Evolutionary conservation across 208 protist genomes (phyloP), one percentile per base, ranked within the genome.

Genomic region (Leishmania guyanensis): DNA sequence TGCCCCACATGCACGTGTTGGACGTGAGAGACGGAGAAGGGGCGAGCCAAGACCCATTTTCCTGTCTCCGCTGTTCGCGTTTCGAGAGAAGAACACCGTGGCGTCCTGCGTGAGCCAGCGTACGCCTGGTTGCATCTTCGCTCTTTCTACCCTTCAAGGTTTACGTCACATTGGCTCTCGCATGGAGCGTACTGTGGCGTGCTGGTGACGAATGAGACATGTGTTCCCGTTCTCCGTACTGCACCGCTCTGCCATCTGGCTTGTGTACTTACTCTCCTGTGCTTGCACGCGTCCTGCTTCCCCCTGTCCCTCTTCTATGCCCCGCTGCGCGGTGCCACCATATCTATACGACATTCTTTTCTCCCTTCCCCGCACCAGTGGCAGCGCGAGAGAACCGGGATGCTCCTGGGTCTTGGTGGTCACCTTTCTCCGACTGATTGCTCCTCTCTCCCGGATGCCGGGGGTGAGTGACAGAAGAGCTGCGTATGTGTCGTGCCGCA

Each of bases 401-500:
- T 10, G 69, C 48, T 12, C 43, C 22, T 46, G 22, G 43, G 68
- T n/a, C 68, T 75, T 75, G 3, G 22, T 56, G 50, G 14, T 26
- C n/a, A 8, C 16, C 29, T 4, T 60, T n/a, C 29, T 4, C 12
- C 12, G 3, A 5, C 39, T 46, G n/a, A 14, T 72, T 17, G 17
- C 29, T 51, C 26, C 39, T 60, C 29, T 14, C 51, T 62, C 51
- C 48, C 72, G 17, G 53, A 76, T 76, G 72, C n/a, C 51, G 36
- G 72, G 51, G 26, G 48, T 53, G 53, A 39, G 72, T n/a, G 50
- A n/a, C 46, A 17, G 51, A 76, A 53, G 29, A 4, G 10, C 75
- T 20, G 43, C 58, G 36, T 69, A 66, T 60, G 54, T 78, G 53
- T 60, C 54, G 75, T 78, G 75, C 75, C 75, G 54, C 14, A 26